phyloP scores from a whole-genome alignment of 1,284 basidiomycete genomes.

The Volvariella surrecta region DNA sequence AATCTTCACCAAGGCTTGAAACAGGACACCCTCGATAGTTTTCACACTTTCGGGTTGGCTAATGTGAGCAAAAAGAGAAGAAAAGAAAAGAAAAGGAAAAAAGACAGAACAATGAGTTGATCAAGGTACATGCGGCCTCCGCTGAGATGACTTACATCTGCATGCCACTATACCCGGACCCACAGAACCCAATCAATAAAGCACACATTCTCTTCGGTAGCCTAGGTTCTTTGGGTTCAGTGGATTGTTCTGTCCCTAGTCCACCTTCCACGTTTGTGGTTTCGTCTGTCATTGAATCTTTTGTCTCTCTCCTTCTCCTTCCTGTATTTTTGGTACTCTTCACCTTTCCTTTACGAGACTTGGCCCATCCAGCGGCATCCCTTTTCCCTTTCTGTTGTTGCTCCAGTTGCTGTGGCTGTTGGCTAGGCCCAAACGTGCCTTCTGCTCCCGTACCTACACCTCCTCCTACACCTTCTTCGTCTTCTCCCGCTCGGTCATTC shows the following conservation, averaged over 20 bases:
- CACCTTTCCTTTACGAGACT: constrained; percentile 15
- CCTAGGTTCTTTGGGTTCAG: constrained; percentile 32
- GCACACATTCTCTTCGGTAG: constrained; percentile 71
- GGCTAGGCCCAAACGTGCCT: too few relatives aligned
- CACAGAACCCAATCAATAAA: constrained; percentile 72
- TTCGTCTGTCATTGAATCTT: too few relatives aligned
- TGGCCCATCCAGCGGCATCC: constrained; percentile 14
- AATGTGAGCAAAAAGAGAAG: not conserved
- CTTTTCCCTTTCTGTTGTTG: constrained; percentile 1
- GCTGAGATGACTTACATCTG: constrained; percentile 74
- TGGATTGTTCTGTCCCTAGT: constrained; percentile 7
- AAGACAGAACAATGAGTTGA: constrained; percentile 1
- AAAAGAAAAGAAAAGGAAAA: constrained; percentile 5
- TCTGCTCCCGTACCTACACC: too few relatives aligned
- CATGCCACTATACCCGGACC: constrained; percentile 85
- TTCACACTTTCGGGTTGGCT: constrained; percentile 50
- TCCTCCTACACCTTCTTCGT: too few relatives aligned
- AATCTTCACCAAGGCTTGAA: constrained; percentile 80
- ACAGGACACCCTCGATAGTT: constrained; percentile 91
- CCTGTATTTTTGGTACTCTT: constrained; percentile 17
- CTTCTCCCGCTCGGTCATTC: too few relatives aligned
- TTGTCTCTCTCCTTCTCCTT: constrained; percentile 18
- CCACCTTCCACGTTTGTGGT: constrained; percentile 14
- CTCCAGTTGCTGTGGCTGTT: not conserved
- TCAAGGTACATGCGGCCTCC: too few relatives aligned